Conservation (phyloP, 148 eudicot species). For the Arctostaphylos glauca region DNA sequence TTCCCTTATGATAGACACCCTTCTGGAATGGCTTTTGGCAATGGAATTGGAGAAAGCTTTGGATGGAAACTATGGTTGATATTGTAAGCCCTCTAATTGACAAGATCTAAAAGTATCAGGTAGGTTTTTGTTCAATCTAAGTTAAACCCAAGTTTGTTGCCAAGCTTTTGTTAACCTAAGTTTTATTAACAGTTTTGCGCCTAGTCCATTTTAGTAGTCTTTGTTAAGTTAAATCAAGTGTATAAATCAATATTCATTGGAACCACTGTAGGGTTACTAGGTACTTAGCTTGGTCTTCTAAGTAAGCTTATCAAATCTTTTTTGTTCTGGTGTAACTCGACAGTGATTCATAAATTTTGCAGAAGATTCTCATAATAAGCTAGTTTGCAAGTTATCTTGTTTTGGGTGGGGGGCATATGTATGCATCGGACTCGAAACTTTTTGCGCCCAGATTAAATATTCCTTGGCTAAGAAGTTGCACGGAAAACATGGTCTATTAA, state of each 20-base stretch:
- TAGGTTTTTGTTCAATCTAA: background rate
- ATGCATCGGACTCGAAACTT: background rate
- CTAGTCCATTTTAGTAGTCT: background rate
- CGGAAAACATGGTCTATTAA: background rate
- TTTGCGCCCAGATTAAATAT: background rate
- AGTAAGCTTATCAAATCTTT: conserved; percentile 6
- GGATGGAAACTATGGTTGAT: background rate
- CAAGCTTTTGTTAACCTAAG: background rate
- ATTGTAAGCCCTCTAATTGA: background rate
- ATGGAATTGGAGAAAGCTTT: conserved; percentile 3
- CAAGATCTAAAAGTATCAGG: background rate
- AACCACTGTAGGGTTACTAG: background rate
- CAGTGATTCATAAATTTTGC: background rate
- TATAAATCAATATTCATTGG: background rate
- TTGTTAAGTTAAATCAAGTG: background rate
- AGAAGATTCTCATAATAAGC: background rate
- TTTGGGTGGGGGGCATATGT: background rate
- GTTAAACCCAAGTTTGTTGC: too few species aligned
- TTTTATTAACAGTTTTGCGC: background rate
- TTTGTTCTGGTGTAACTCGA: background rate
- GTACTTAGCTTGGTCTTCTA: background rate
- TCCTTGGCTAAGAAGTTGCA: background rate
- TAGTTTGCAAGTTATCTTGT: conserved; percentile 9
- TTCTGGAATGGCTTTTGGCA: background rate
- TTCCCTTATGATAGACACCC: background rate